Evolutionary conservation across 805 yeast genomes (phyloP).

Genomic region (Sungouiella thailandica): DNA sequence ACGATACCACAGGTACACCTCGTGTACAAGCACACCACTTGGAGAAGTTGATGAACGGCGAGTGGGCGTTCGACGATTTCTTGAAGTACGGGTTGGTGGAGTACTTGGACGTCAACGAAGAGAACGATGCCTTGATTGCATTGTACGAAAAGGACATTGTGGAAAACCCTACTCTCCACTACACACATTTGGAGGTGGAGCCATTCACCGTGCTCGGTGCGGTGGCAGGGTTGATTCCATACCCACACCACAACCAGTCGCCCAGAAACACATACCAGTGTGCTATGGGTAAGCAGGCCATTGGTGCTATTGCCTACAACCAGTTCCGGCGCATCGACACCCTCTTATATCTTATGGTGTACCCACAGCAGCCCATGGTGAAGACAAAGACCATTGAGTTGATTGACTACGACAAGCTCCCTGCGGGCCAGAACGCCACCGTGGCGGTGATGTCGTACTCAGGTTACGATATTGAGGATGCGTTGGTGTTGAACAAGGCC

Average conservation of each 20-base stretch:
- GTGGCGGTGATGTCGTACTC: slow-evolving; percentile 99
- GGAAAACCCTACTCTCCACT: slow-evolving; percentile 44
- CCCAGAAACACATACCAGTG: slow-evolving; percentile 99
- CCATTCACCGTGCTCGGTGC: slow-evolving; percentile 98
- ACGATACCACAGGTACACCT: slow-evolving; percentile 50
- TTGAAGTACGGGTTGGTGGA: slow-evolving; percentile 83
- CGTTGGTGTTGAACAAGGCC: slow-evolving; percentile 87
- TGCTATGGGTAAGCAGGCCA: slow-evolving; percentile 99
- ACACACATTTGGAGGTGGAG: slow-evolving; percentile 92
- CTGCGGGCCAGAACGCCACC: slow-evolving; percentile 98
- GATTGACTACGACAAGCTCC: slow-evolving; percentile 91
- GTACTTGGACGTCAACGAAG: slow-evolving; percentile 95
- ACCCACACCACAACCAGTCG: slow-evolving; percentile 99
- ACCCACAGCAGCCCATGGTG: slow-evolving; percentile 99
- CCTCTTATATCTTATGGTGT: slow-evolving; percentile 88
- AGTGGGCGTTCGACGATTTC: slow-evolving; percentile 88
- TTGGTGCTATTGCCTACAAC: slow-evolving; percentile 97
- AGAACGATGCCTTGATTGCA: slow-evolving; percentile 90
- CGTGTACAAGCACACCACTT: slow-evolving; percentile 73
- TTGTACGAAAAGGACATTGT: slow-evolving; percentile 59
- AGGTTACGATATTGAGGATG: slow-evolving; percentile 99
- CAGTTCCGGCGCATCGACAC: slow-evolving; percentile 96
- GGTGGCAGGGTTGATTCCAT: slow-evolving; percentile 97
- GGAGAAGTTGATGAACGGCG: slow-evolving; percentile 55
- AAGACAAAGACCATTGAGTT: slow-evolving; percentile 95